Conservation (phyloP, 75 land plant genomes). For the Sequoia sempervirens region DNA sequence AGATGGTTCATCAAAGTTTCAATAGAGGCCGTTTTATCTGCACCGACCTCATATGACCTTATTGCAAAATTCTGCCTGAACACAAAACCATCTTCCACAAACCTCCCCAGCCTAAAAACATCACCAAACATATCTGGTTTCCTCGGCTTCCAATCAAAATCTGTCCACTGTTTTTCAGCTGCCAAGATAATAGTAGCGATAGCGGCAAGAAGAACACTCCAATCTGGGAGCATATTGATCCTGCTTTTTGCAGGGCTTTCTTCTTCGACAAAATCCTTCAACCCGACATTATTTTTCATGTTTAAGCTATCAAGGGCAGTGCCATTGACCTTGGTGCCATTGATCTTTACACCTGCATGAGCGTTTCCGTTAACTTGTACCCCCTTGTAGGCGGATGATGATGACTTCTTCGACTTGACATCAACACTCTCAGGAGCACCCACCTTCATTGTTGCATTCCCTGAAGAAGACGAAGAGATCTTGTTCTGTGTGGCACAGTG, state of each 20-base stretch:
- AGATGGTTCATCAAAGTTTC: slow-evolving; percentile 74
- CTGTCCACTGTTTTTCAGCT: slow-evolving; percentile 81
- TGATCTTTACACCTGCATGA: slow-evolving; percentile 48
- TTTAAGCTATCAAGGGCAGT: slow-evolving; percentile 9
- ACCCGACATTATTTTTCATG: slow-evolving; percentile 8
- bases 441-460: background rate
- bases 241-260: slow-evolving; percentile 41
- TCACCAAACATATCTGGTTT: slow-evolving; percentile 32
- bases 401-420: background rate
- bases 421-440: slow-evolving; percentile 1
- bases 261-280: slow-evolving; percentile 17
- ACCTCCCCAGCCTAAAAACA: slow-evolving; percentile 50
- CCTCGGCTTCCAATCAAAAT: slow-evolving; percentile 18
- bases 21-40: slow-evolving; percentile 70
- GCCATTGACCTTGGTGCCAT: slow-evolving; percentile 39
- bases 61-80: slow-evolving; percentile 70
- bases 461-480: slow-evolving; percentile 9
- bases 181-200: slow-evolving; percentile 71
- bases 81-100: slow-evolving; percentile 56
- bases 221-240: slow-evolving; percentile 66
- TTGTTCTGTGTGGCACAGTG: slow-evolving; percentile 1
- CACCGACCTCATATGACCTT: slow-evolving; percentile 74
- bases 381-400: slow-evolving; percentile 4
- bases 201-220: slow-evolving; percentile 84
- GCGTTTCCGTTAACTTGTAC: slow-evolving; percentile 51